These are phyloP conservation scores for Thermoascus crustaceus DNA, from an alignment of 2,329 filamentous ascomycete species.

Conservation along the genomic window DNA sequence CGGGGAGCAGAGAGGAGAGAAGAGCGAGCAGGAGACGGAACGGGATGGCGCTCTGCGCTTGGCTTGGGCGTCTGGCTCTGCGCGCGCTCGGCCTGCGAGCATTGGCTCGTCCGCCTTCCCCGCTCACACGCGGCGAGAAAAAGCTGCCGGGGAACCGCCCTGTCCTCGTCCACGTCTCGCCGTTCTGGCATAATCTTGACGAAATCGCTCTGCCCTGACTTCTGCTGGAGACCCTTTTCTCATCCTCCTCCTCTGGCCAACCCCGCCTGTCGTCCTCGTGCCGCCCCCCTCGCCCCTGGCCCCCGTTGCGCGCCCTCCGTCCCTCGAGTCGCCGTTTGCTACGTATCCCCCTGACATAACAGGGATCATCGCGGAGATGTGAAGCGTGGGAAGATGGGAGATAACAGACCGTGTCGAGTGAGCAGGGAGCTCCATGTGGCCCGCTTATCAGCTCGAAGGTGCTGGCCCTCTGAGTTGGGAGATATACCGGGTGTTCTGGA, in stretches of 20 bases:
- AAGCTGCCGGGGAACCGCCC: slow-evolving; percentile 1
- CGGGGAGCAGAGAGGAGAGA: slow-evolving; percentile 22
- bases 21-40: slow-evolving; percentile 19
- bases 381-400: too few species aligned
- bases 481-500: too few species aligned
- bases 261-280: too few species aligned
- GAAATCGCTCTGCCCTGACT: not conserved
- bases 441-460: too few species aligned
- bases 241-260: too few species aligned
- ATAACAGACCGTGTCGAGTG: too few species aligned
- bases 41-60: slow-evolving; percentile 13
- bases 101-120: slow-evolving; percentile 8
- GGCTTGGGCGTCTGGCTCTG: slow-evolving; percentile 2
- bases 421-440: too few species aligned
- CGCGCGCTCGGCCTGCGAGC: not conserved
- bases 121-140: slow-evolving; percentile 5
- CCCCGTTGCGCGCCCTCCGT: not conserved
- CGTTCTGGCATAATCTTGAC: slow-evolving; percentile 1
- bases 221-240: too few species aligned
- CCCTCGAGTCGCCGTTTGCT: not conserved
- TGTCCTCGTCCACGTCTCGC: slow-evolving; percentile 3
- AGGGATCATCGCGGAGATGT: not conserved
- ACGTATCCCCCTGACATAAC: not conserved
- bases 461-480: too few species aligned
- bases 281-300: too few species aligned